phyloP scores from a whole-genome alignment of 2,329 filamentous ascomycete species.

The Exophiala aquamarina region DNA sequence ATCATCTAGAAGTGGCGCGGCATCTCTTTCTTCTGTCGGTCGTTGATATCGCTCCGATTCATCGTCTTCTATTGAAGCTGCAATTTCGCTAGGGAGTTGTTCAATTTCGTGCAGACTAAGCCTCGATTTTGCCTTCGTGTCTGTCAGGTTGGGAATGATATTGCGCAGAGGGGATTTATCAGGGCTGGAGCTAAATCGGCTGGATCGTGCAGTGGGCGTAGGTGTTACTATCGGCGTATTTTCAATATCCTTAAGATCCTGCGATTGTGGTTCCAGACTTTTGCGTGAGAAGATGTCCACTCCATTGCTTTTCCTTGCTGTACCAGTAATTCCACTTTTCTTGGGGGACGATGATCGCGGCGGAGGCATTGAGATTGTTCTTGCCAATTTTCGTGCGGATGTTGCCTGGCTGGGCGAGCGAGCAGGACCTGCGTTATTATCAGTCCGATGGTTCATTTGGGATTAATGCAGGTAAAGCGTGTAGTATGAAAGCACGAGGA shows the following conservation, averaged over 20 bases:
- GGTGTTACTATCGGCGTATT: conserved; percentile 33
- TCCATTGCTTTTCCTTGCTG: conserved; percentile 30
- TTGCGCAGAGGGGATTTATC: conserved; percentile 18
- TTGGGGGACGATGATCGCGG: conserved; percentile 46
- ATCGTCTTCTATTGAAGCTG: conserved; percentile 9
- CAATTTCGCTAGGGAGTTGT: conserved; percentile 2
- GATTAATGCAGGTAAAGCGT: neutral
- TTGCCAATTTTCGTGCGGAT: conserved; percentile 34
- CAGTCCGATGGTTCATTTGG: too few species aligned
- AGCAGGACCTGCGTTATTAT: neutral
- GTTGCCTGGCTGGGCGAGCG: conserved; percentile 43
- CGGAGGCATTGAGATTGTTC: conserved; percentile 38
- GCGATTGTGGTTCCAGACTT: neutral
- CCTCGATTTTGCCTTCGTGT: conserved; percentile 12
- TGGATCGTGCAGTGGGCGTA: conserved; percentile 31
- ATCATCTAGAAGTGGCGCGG: neutral
- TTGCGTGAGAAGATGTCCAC: conserved; percentile 22
- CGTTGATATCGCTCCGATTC: too few species aligned
- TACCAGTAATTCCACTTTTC: conserved; percentile 44
- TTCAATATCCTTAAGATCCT: conserved; percentile 25
- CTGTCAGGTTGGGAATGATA: conserved; percentile 14
- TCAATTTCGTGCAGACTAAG: conserved; percentile 9
- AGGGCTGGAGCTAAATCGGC: conserved; percentile 10
- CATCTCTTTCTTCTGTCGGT: too few species aligned
- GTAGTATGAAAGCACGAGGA: neutral